Percentiles rank a stretch among this genome's conserved stretches.
Conservation (phyloP, 345 rosid species). For the Diplotaxis tenuifolia region DNA sequence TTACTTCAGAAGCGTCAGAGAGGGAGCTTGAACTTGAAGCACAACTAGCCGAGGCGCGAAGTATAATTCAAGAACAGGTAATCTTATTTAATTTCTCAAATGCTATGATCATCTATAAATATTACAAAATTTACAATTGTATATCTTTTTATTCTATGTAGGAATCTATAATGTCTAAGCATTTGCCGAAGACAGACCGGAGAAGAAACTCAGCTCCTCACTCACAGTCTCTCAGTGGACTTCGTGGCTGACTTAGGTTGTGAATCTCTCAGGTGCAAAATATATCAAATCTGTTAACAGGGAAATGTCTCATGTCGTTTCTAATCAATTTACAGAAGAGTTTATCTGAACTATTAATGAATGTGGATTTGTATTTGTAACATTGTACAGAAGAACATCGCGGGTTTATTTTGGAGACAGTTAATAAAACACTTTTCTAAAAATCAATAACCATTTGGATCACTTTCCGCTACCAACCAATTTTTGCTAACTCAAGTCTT, state of each 20-base stretch:
- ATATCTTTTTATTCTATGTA: not conserved
- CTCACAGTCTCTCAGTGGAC: conserved; percentile 31
- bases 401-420: not conserved
- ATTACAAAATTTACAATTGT: not conserved
- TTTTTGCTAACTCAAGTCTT: not conserved
- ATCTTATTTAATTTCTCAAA: not conserved
- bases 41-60: conserved; percentile 97
- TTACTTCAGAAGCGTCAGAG: conserved; percentile 91
- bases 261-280: not conserved
- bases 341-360: not conserved
- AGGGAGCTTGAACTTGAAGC: conserved; percentile 99
- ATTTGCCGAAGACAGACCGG: conserved; percentile 34
- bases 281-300: not conserved
- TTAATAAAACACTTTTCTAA: not conserved
- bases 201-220: conserved; percentile 40
- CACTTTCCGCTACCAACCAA: not conserved
- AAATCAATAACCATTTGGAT: not conserved
- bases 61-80: conserved; percentile 99
- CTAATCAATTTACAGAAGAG: conserved; percentile 9
- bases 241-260: conserved; percentile 21
- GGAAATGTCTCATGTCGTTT: conserved; percentile 3
- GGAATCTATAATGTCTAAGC: conserved; percentile 39
- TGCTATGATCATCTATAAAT: not conserved
- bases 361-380: conserved; percentile 3
- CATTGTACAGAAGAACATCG: conserved; percentile 11